Conservation (phyloP, 2,329 filamentous ascomycete genomes). For the Rutstroemia sydowiana region DNA sequence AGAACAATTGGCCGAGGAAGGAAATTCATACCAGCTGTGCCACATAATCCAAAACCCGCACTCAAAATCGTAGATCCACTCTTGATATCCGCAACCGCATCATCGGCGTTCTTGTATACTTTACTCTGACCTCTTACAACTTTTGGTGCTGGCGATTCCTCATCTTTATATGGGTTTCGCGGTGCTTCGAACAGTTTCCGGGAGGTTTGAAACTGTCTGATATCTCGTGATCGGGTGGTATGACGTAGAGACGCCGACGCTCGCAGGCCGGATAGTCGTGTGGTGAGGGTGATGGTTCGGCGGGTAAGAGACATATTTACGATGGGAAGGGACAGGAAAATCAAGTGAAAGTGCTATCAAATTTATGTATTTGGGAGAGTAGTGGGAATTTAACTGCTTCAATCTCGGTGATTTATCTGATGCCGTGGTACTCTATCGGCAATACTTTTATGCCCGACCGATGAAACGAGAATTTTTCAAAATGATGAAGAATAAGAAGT, state of each 20-base stretch:
- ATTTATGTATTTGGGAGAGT: not conserved
- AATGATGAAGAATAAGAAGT: too few species aligned
- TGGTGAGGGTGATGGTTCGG: conserved; percentile 1
- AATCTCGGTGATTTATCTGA: conserved; percentile 1
- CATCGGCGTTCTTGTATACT: conserved; percentile 14
- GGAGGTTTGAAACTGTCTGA: conserved; percentile 5
- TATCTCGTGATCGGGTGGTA: conserved; percentile 4
- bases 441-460: conserved; percentile 1
- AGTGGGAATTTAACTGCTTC: not conserved
- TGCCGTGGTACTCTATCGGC: not conserved
- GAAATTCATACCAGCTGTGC: not conserved
- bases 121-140: conserved; percentile 13
- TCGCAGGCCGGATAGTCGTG: not conserved
- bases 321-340: not conserved
- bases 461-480: not conserved
- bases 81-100: conserved; percentile 14
- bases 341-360: not conserved
- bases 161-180: conserved; percentile 3
- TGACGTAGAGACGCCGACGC: conserved; percentile 2
- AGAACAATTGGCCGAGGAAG: too few species aligned
- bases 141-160: conserved; percentile 7
- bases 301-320: conserved; percentile 7
- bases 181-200: conserved; percentile 5
- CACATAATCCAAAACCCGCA: conserved; percentile 57
- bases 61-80: conserved; percentile 65